Base-by-base conservation (phyloP, 2,329 filamentous ascomycete genomes). In the Aspergillus hortae region DNA sequence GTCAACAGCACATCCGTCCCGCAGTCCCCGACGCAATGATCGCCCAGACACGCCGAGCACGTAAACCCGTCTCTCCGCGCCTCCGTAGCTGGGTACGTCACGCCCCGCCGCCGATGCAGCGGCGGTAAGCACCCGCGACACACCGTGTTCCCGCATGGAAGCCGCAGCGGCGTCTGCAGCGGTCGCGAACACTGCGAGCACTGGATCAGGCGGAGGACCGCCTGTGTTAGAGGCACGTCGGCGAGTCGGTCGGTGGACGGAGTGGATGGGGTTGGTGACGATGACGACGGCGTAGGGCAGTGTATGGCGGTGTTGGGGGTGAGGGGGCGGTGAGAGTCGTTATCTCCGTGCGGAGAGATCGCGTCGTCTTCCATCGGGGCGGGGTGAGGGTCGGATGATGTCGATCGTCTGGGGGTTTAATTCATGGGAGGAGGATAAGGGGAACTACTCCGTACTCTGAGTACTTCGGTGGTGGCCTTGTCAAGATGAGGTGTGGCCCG, bases 141-240 rank as follows among this genome's bases (percentile, higher is more conserved):
- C 10, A 95, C 71, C 10, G 86, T 86, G 64, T 87, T 83, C 25
- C 91, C 90, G 67, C 92, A 96, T 4, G 91, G 90, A 4, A 96
- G 75, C 0, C 88, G 88, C 51, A 90, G 79, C 4, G 91, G 89
- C 7, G 83, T 77, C 43, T 73, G 77, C 27, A 94, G 75, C 1
- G 87, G 86, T 41, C 75, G 76, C 3, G 86, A 89, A 69, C 92
- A 96, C 56, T 81, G 74, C 10, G 80, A 80, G 67, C 92, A 96
- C 72, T 95, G 90, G 48, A 94, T 79, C 38, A 94, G 75, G 41
- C 86, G 85, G 55, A 95, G 78, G 49, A 91, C 76, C 52, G 81
- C 75, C 57, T 88, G 79, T 15, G 83, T 52, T 5, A 46, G 15
- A 1, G 35, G 35, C 2, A n/a, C 1, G 3, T 38, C 15, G 35